Evolutionary conservation across 2,329 filamentous ascomycete genomes (phyloP).

Genomic region (Helminthosporium solani): DNA sequence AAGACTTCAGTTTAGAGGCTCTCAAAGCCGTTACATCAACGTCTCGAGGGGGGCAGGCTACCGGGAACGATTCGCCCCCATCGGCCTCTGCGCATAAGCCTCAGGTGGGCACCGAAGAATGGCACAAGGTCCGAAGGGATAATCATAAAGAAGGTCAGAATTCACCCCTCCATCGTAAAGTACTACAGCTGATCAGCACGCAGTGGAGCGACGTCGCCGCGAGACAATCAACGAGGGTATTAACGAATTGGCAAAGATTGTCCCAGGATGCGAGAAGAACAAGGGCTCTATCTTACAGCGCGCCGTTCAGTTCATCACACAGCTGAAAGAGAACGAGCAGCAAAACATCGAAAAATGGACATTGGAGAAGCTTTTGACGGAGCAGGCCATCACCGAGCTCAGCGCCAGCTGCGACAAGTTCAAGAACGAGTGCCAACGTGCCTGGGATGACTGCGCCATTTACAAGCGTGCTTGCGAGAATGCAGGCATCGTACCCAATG

Average conservation of each 20-base stretch:
- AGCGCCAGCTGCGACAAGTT: constrained; percentile 84
- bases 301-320: constrained; percentile 89
- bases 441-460: constrained; percentile 74
- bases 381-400: constrained; percentile 86
- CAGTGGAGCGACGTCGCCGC: constrained; percentile 91
- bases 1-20: constrained; percentile 49
- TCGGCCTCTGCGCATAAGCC: constrained; percentile 61
- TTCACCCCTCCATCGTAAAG: neutral
- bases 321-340: constrained; percentile 90
- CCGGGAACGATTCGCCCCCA: constrained; percentile 39
- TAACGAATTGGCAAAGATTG: constrained; percentile 95
- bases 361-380: constrained; percentile 82
- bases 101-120: constrained; percentile 92
- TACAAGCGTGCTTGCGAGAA: constrained; percentile 62
- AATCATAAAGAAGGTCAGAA: constrained; percentile 95
- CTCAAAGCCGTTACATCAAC: constrained; percentile 51
- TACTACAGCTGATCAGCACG: neutral
- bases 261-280: constrained; percentile 97
- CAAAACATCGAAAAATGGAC: constrained; percentile 96
- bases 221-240: constrained; percentile 99
- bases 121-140: constrained; percentile 95
- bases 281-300: constrained; percentile 95
- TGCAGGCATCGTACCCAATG: constrained; percentile 42
- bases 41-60: constrained; percentile 47
- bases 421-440: constrained; percentile 74